Evolutionary conservation across 2,329 filamentous ascomycete species (phyloP).

Genomic region (Dothiorella sarmentorum): DNA sequence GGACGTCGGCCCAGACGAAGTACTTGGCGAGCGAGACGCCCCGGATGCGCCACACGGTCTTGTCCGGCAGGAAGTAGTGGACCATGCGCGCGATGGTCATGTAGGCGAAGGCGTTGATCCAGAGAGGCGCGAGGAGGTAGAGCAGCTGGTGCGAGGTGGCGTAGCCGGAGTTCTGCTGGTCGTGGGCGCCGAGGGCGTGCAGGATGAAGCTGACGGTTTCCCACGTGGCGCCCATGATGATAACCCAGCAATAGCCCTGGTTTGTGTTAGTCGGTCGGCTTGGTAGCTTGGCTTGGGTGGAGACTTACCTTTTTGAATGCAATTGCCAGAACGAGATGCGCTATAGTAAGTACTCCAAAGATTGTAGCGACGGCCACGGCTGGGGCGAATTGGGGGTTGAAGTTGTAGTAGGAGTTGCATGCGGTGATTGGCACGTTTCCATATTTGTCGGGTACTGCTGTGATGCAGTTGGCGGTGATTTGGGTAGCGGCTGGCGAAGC

Average conservation of each 20-base stretch:
- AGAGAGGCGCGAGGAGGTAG: slow-evolving; percentile 43
- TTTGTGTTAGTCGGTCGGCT: not conserved
- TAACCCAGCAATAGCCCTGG: slow-evolving; percentile 42
- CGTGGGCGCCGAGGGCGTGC: slow-evolving; percentile 39
- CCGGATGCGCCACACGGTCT: slow-evolving; percentile 35
- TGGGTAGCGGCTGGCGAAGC: slow-evolving; percentile 7
- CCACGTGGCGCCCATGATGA: slow-evolving; percentile 45
- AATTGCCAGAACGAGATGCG: slow-evolving; percentile 26
- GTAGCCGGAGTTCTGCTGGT: slow-evolving; percentile 36
- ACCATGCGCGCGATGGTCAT: slow-evolving; percentile 40
- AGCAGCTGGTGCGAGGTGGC: slow-evolving; percentile 40
- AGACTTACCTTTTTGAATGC: slow-evolving; percentile 21
- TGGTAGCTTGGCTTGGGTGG: not conserved
- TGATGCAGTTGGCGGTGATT: slow-evolving; percentile 22
- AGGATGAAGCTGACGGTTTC: slow-evolving; percentile 43
- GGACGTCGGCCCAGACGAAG: slow-evolving; percentile 46
- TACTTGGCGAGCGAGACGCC: slow-evolving; percentile 38
- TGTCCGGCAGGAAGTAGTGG: slow-evolving; percentile 36
- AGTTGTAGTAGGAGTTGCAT: slow-evolving; percentile 30
- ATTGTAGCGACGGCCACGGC: slow-evolving; percentile 26
- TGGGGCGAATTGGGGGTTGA: slow-evolving; percentile 25
- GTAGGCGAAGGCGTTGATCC: slow-evolving; percentile 48
- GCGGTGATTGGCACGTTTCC: slow-evolving; percentile 27
- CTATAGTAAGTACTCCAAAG: slow-evolving; percentile 27
- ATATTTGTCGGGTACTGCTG: slow-evolving; percentile 25